Conservation (phyloP, 139 green algal species). For the Auxenochlorella pyrenoidosa region DNA sequence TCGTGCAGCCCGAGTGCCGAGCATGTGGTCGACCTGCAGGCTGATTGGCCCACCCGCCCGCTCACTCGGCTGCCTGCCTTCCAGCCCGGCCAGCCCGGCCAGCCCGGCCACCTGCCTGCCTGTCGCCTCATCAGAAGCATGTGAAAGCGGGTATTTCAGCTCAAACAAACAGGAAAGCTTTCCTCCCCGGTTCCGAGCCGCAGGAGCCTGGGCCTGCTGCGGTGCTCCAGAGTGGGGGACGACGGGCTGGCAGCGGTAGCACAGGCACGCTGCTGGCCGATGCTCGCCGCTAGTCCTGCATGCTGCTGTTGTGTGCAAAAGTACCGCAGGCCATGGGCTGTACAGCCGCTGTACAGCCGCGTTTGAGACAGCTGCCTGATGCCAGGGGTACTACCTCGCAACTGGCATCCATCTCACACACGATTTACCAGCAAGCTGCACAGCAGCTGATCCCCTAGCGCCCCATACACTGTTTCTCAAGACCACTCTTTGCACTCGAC, state of each 20-base stretch:
- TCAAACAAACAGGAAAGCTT: too few relatives aligned
- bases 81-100: too few relatives aligned
- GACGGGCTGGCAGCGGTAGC: conserved; percentile 29
- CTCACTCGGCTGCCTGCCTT: background rate
- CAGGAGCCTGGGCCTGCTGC: conserved; percentile 44
- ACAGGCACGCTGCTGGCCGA: background rate
- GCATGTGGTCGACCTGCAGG: background rate
- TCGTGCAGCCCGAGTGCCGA: background rate
- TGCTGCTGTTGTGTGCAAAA: background rate
- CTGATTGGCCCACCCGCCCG: background rate
- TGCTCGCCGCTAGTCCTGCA: background rate
- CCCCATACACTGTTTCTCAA: too few relatives aligned
- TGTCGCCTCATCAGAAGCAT: background rate
- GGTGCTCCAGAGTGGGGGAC: conserved; percentile 34
- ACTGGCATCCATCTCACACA: too few relatives aligned
- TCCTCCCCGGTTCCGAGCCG: background rate
- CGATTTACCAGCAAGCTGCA: too few relatives aligned
- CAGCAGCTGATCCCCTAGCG: too few relatives aligned
- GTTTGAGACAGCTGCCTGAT: too few relatives aligned
- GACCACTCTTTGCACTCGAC: too few relatives aligned
- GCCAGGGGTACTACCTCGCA: too few relatives aligned
- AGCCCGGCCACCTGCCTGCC: background rate
- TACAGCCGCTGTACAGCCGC: too few relatives aligned
- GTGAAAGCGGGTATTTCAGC: too few relatives aligned
- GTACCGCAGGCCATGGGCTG: too few relatives aligned